These are phyloP conservation scores for Xylaria palmicola DNA, from an alignment of 495 filamentous ascomycete species.

Conservation along the genomic window DNA sequence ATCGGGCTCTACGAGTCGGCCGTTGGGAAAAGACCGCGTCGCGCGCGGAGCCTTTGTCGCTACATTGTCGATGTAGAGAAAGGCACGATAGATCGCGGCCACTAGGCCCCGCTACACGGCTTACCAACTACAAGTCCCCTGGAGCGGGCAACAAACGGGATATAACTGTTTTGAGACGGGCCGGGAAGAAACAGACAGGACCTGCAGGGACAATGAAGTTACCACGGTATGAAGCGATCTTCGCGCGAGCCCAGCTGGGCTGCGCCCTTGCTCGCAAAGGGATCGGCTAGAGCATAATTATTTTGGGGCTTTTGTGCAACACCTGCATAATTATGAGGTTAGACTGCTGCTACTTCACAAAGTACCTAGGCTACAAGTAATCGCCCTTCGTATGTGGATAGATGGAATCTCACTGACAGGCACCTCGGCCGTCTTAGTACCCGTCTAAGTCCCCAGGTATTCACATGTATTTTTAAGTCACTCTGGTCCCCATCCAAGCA, in stretches of 20 bases:
- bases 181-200: neutral
- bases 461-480: constrained; percentile 9
- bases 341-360: neutral
- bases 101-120: neutral
- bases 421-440: constrained; percentile 1
- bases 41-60: neutral
- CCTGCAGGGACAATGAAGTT: neutral
- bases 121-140: neutral
- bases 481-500: constrained; percentile 8
- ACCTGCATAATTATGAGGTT: neutral
- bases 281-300: neutral
- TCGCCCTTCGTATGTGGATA: constrained; percentile 1
- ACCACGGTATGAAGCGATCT: neutral
- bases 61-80: neutral
- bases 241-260: neutral
- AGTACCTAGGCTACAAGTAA: neutral
- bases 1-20: constrained; percentile 8
- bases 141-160: neutral
- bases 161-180: neutral
- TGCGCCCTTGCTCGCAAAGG: neutral
- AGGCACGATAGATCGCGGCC: neutral
- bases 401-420: constrained; percentile 7
- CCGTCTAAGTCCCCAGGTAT: constrained; percentile 6
- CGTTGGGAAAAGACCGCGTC: constrained; percentile 6
- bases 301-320: constrained; percentile 11